A percentile compares a stretch with the other conserved stretches of the same genome.
Evolutionary conservation across 495 filamentous ascomycete species (phyloP).

Genomic region (Penicillium lividum): DNA sequence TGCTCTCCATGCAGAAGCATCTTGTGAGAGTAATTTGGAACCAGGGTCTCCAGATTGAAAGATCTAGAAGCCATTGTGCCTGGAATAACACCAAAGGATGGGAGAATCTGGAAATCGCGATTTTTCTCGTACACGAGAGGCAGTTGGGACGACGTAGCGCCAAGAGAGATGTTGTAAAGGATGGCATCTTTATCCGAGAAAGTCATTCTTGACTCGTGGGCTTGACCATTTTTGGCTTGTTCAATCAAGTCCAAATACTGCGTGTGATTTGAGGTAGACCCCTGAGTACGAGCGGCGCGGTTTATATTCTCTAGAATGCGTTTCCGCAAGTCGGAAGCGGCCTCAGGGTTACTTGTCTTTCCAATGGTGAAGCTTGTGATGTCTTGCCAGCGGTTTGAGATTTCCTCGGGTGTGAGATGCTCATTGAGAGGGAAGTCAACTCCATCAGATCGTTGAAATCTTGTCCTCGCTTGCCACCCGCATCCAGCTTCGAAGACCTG

Average conservation of each 20-base stretch:
- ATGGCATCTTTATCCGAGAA: slow-evolving; percentile 87
- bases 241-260: slow-evolving; percentile 50
- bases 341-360: too few species aligned
- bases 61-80: slow-evolving; percentile 82
- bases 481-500: slow-evolving; percentile 92
- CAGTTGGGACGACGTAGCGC: slow-evolving; percentile 89
- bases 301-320: too few species aligned
- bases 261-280: too few species aligned
- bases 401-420: too few species aligned
- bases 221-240: slow-evolving; percentile 69
- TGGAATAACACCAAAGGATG: slow-evolving; percentile 95
- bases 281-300: too few species aligned
- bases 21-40: slow-evolving; percentile 96
- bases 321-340: too few species aligned
- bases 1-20: slow-evolving; percentile 99
- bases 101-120: slow-evolving; percentile 88
- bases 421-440: too few species aligned
- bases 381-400: too few species aligned
- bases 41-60: slow-evolving; percentile 77
- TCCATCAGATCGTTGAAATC: slow-evolving; percentile 51
- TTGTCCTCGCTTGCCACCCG: slow-evolving; percentile 75
- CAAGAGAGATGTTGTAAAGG: slow-evolving; percentile 93
- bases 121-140: slow-evolving; percentile 84
- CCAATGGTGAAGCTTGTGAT: too few species aligned
- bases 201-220: slow-evolving; percentile 71